These are phyloP conservation scores for Pythium phragmitis DNA, from an alignment of 352 stramenopile genomes.

Conservation along the genomic window DNA sequence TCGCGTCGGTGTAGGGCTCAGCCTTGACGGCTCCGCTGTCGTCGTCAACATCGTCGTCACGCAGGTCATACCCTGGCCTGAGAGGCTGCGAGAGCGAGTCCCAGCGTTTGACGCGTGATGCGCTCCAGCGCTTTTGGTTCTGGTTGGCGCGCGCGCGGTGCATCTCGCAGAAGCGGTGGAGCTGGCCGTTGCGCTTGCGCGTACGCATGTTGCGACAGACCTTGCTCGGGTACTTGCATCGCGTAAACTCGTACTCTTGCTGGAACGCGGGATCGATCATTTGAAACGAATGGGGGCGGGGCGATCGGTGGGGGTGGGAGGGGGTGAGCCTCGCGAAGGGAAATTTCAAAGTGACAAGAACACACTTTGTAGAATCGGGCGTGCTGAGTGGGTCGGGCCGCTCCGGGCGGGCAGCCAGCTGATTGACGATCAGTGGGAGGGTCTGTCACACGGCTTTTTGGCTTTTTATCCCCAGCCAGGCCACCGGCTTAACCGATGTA, in stretches of 20 bases:
- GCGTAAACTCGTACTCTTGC: constrained; percentile 3
- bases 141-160: constrained; percentile 1
- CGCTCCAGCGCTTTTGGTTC: constrained; percentile 7
- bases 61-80: neutral
- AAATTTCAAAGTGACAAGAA: no score
- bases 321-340: no score
- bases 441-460: no score
- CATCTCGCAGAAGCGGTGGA: constrained; percentile 4
- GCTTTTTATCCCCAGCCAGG: no score
- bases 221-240: constrained; percentile 9
- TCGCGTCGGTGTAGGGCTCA: neutral
- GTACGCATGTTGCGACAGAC: constrained; percentile 3
- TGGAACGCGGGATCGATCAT: constrained; percentile 7
- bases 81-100: constrained; percentile 4
- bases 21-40: neutral
- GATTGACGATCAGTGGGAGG: no score
- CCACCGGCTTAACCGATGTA: no score
- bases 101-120: constrained; percentile 5
- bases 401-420: no score
- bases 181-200: constrained; percentile 8
- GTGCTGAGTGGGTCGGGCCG: no score
- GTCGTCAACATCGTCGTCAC: neutral
- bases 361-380: no score
- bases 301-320: no score
- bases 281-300: no score